A percentile compares a stretch with the other conserved stretches of the same genome.
phyloP scores from a whole-genome alignment of 1,284 basidiomycete species.

The Ceratobasidium sp. region DNA sequence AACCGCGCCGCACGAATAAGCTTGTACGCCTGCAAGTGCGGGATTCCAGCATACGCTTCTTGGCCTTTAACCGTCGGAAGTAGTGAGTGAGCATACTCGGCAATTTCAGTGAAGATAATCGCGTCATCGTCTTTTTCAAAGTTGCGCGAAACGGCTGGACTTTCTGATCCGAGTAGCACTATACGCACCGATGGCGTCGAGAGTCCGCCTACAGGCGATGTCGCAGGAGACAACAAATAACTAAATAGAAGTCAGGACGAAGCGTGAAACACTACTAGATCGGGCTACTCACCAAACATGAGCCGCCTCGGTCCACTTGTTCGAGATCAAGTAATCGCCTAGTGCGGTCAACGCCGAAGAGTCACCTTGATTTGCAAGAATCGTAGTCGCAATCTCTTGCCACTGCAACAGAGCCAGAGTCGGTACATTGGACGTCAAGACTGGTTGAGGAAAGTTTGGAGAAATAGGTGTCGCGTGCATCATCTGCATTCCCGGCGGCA shows the following conservation, averaged over 20 bases:
- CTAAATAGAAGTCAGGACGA: conserved; percentile 61
- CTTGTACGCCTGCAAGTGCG: conserved; percentile 91
- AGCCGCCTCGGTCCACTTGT: conserved; percentile 86
- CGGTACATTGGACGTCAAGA: conserved; percentile 65
- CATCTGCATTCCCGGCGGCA: conserved; percentile 59
- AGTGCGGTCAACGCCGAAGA: conserved; percentile 87
- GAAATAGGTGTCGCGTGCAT: conserved; percentile 71
- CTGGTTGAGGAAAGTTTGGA: conserved; percentile 70
- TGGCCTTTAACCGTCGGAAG: conserved; percentile 83
- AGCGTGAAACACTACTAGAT: conserved; percentile 1
- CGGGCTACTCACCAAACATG: conserved; percentile 82
- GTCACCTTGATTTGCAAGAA: conserved; percentile 78
- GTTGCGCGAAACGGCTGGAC: conserved; percentile 66
- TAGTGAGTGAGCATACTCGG: conserved; percentile 93
- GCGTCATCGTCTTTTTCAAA: conserved; percentile 83
- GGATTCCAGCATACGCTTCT: conserved; percentile 85
- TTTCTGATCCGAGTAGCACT: conserved; percentile 74
- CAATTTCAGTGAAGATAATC: conserved; percentile 90
- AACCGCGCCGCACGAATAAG: conserved; percentile 83
- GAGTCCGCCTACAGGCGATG: conserved; percentile 79
- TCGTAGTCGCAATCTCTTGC: conserved; percentile 89
- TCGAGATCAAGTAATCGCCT: conserved; percentile 83
- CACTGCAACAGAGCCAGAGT: conserved; percentile 77
- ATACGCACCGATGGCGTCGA: conserved; percentile 75
- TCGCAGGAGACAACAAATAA: conserved; percentile 89